Base-by-base conservation (phyloP, 129 eudicot species). In the Pittosporum tobira region DNA sequence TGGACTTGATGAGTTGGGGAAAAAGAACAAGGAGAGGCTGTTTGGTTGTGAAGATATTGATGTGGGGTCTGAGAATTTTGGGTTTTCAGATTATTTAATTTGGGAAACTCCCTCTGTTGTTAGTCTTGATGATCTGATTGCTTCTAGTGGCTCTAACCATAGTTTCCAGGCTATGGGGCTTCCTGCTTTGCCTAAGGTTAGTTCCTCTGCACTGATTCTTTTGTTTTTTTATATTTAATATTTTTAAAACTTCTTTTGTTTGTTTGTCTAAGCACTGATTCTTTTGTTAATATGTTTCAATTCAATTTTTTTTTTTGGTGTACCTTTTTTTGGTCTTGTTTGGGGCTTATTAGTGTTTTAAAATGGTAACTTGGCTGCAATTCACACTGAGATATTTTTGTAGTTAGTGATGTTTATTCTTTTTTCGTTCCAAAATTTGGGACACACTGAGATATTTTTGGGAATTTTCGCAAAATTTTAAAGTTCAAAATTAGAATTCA, bases 111-210 rank as follows among this genome's bases (percentile, higher is more conserved):
- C 95, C 24, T 56, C 72, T 44, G 58, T 82, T 65, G 80, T 79
- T 49, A 82, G 81, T 48, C 51, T 89, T 47, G 95, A 89, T 82
- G 97, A 89, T 60, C 69, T 85, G 78, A 74, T 89, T 57, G 84
- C 64, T 25, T 66, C 82, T 18, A 71, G 73, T 73, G 83, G 71
- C 11, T 52, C 57, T 60, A 77, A 65, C 1, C 96, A 77, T 74
- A 63, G 26, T 54, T 82, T 77, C 71, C 84, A 73, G 63, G 94
- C 88, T 48, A 76, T 73, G 78, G 95, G 82, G 53, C 82, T 84
- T 25, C 94, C 94, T 42, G 88, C 96, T 74, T 54, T 88, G 45
- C 96, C 96, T 26, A 84, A 84, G 96, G 94, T 88, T 42, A 21
- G 66, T 29, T 16, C 55, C 26, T 30, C 56, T 31, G 1, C 18